A percentile compares a stretch with the other conserved stretches of the same genome.
Evolutionary conservation across 441 rosid species (phyloP).

Genomic region (Adansonia gregorii): DNA sequence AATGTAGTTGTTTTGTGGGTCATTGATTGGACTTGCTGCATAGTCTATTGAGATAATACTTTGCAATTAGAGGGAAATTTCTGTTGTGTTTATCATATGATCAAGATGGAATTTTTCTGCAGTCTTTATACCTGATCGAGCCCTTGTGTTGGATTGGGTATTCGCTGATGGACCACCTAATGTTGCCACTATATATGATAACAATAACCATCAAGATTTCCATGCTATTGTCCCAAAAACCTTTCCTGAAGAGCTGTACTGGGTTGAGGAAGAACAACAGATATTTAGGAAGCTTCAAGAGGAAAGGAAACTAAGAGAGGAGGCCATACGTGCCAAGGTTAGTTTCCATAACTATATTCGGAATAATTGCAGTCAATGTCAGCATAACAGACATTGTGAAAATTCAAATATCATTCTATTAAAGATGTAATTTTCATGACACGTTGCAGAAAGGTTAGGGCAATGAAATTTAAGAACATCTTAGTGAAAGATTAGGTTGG

Average conservation of each 20-base stretch:
- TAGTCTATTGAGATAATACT: neutral
- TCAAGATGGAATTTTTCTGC: constrained; percentile 37
- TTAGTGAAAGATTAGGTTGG: constrained; percentile 12
- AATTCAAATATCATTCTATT: constrained; percentile 11
- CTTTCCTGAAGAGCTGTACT: constrained; percentile 57
- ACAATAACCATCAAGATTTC: constrained; percentile 76
- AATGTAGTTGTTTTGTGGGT: neutral
- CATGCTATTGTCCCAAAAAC: constrained; percentile 69
- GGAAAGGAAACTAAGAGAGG: constrained; percentile 75
- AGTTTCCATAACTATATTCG: constrained; percentile 29
- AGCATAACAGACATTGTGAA: neutral
- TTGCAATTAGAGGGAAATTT: constrained; percentile 1
- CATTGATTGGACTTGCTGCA: constrained; percentile 5
- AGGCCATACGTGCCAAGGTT: constrained; percentile 81
- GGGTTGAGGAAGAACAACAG: constrained; percentile 80
- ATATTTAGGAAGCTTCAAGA: constrained; percentile 67
- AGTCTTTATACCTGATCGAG: constrained; percentile 72
- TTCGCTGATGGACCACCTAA: constrained; percentile 91
- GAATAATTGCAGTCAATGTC: constrained; percentile 16
- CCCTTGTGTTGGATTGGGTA: constrained; percentile 87
- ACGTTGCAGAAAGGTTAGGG: neutral
- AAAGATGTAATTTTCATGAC: constrained; percentile 7
- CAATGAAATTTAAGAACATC: constrained; percentile 19
- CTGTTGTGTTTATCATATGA: constrained; percentile 22
- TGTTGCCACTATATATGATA: constrained; percentile 75